Conservation (phyloP, 2,329 filamentous ascomycete species). For the Sporothrix dimorphospora region DNA sequence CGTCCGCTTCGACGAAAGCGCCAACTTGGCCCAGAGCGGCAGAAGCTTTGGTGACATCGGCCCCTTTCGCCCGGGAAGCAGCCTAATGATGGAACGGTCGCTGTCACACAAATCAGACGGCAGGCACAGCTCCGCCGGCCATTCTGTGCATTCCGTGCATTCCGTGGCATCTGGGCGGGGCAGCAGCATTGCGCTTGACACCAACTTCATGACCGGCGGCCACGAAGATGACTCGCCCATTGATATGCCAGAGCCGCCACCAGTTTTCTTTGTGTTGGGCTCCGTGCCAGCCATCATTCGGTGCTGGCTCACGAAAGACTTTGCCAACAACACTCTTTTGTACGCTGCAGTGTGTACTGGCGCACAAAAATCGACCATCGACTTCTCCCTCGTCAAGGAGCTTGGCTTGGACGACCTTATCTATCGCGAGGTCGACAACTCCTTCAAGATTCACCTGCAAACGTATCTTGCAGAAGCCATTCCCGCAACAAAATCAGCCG, state of each 20-base stretch:
- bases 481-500: conserved; percentile 70
- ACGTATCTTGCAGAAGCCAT: conserved; percentile 92
- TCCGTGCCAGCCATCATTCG: conserved; percentile 92
- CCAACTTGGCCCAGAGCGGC: conserved; percentile 78
- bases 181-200: conserved; percentile 86
- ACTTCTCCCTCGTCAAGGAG: conserved; percentile 72
- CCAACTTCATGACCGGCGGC: conserved; percentile 64
- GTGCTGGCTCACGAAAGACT: conserved; percentile 90
- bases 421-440: conserved; percentile 65
- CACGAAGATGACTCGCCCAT: conserved; percentile 70
- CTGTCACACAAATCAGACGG: conserved; percentile 96
- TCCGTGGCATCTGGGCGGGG: conserved; percentile 78
- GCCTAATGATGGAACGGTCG: conserved; percentile 87
- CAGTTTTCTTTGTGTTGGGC: conserved; percentile 81
- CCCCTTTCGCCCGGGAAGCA: conserved; percentile 75
- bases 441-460: conserved; percentile 71
- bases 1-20: conserved; percentile 95
- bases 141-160: conserved; percentile 68
- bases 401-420: conserved; percentile 71
- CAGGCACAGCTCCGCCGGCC: conserved; percentile 88
- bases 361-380: conserved; percentile 83
- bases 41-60: conserved; percentile 83
- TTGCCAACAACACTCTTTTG: conserved; percentile 83
- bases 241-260: conserved; percentile 74
- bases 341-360: conserved; percentile 94